Evolutionary conservation across 768 basidiomycete genomes (phyloP), one percentile per base, ranked within the genome.

Genomic region (Lactifluus rugatus): DNA sequence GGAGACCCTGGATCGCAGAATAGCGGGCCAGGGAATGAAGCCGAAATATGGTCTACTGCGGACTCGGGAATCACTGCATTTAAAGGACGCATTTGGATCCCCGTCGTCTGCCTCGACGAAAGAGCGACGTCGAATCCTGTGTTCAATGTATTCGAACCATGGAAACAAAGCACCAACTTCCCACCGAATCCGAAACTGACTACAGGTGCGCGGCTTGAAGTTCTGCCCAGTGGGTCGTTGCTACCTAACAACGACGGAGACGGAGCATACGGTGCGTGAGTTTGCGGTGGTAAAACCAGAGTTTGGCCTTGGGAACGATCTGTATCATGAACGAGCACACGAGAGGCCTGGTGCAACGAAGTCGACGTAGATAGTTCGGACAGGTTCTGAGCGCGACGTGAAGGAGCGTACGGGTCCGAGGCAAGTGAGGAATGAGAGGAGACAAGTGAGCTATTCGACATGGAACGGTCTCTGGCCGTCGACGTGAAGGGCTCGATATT

Each of bases 161-260:
- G 92, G 75, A 95, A 96, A 69, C 89, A 94, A 8, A 90, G 85
- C 9, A 94, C 79, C 57, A 97, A 66, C 66, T 87, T 87, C 11
- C 94, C 94, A n/a, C 93, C 93, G 65, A 94, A 93, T 0, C 95
- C 95, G 65, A 97, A 96, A 61, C 83, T 87, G 54, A 94, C 75
- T 28, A 96, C 76, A 0, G 94, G 94, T 9, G 84, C 81, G 37
- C 82, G 81, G 54, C 80, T 81, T 2, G 83, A 76, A 5, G 85
- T 83, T 45, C 90, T 81, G 28, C 85, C 83, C 2, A 93, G 72
- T 5, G 89, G 88, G 68, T 93, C 90, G 64, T 93, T 90, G 7
- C 84, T 79, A 26, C 89, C 90, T 46, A 91, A 67, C 19, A 91
- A 74, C 0, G 91, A 90, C 0, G 91, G 87, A 0, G 90, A 93